Evolutionary conservation across 2,329 filamentous ascomycete species (phyloP), one percentile per base, ranked within the genome.

Genomic region (Paracoccidioides lutzii): DNA sequence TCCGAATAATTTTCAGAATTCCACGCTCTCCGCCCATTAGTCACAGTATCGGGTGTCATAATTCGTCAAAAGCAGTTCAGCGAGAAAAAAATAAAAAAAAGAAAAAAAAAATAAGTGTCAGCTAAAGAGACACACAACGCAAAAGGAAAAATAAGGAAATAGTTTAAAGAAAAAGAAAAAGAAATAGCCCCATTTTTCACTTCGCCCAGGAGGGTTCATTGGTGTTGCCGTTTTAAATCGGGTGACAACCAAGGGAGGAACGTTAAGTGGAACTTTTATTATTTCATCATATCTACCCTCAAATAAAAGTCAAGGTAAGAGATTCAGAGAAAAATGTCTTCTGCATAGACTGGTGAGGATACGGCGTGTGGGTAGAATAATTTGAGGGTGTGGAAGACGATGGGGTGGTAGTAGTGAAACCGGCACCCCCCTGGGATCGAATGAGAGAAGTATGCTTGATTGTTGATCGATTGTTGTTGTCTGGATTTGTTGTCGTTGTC

Each of bases 281-380:
- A 63, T 60, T 65, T 63, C 53, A 45, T 22, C 22, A 22, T 22
- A 22, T 54, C 38, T 43, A 50, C 53, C 58, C 52, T 59, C 57
- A 58, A 44, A 60, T 63, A 56, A 52, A 62, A 58, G 75, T 73
- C n/a, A 73, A 73, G 3, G 74, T 69, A 52, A 75, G 73, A 52
- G 70, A 67, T 57, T 76, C 74, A 50, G 68, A 67, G 53, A 22
- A 22, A 22, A 78, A 71, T 55, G 76, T 71, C 42, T 69, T 69
- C 57, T 74, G 71, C 66, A 65, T 64, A 28, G 65, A 64, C 62
- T 67, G 65, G 52, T 68, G 66, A 62, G 73, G 77, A 22, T 22
- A 22, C 22, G 22, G 22, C 22, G 72, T 68, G 63, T 73, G 75
- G 53, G 69, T 67, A 56, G 73, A 73, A 14, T 67, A 62, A 44